phyloP scores from a whole-genome alignment of 73 alveolate genomes.

The Stentor coeruleus region DNA sequence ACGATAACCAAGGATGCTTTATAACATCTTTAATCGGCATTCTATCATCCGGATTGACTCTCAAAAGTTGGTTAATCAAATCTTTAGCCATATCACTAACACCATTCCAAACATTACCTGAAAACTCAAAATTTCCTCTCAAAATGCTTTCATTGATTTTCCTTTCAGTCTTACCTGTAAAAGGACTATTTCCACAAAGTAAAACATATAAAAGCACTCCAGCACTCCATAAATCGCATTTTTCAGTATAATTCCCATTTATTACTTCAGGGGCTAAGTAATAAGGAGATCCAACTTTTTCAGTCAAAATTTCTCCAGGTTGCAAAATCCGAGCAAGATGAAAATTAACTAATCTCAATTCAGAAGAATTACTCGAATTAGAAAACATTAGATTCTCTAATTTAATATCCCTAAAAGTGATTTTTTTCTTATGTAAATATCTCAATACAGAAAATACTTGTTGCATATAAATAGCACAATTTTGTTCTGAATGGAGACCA shows the following conservation, averaged over 20 bases:
- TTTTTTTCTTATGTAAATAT: constrained; percentile 54
- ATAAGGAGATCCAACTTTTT: constrained; percentile 8
- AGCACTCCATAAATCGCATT: neutral
- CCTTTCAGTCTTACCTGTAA: constrained; percentile 46
- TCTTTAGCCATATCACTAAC: constrained; percentile 57
- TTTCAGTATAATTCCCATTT: neutral
- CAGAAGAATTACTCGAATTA: constrained; percentile 36
- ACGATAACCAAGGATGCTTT: constrained; percentile 53
- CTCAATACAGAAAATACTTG: constrained; percentile 54
- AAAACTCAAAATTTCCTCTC: constrained; percentile 35
- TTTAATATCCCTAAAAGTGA: constrained; percentile 75
- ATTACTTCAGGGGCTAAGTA: constrained; percentile 4
- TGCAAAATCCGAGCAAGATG: constrained; percentile 29
- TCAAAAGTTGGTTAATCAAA: constrained; percentile 39
- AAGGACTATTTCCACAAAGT: constrained; percentile 64
- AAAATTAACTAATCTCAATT: constrained; percentile 36
- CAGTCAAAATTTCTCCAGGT: neutral
- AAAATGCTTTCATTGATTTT: constrained; percentile 49
- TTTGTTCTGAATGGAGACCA: too few species aligned
- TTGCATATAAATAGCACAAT: constrained; percentile 24
- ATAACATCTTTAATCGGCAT: constrained; percentile 41
- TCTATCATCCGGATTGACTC: constrained; percentile 38
- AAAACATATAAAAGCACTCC: constrained; percentile 35
- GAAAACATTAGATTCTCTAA: constrained; percentile 63
- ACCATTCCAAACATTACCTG: constrained; percentile 28